These are phyloP conservation scores for Parasarocladium wereldwijsianum DNA, from an alignment of 2,329 filamentous ascomycete genomes.

Conservation along the genomic window DNA sequence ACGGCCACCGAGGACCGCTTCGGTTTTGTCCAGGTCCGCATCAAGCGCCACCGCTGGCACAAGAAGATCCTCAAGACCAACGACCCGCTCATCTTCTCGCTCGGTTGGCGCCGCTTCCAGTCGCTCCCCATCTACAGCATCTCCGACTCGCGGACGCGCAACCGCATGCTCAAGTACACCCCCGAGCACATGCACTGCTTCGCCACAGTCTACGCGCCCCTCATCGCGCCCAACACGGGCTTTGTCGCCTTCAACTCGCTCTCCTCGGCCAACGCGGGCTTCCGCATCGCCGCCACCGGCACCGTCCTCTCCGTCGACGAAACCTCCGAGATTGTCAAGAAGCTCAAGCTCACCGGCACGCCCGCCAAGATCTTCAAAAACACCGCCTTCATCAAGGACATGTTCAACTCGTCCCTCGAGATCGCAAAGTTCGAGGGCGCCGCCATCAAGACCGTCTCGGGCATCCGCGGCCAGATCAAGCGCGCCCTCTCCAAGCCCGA, in stretches of 20 bases:
- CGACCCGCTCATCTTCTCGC: conserved; percentile 90
- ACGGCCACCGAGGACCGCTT: conserved; percentile 89
- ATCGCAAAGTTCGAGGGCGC: conserved; percentile 98
- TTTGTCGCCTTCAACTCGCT: conserved; percentile 91
- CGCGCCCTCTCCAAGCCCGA: conserved; percentile 85
- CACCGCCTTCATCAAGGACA: conserved; percentile 95
- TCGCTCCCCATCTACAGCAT: conserved; percentile 87
- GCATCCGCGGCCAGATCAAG: conserved; percentile 94
- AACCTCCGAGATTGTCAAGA: conserved; percentile 95
- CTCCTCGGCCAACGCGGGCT: conserved; percentile 64
- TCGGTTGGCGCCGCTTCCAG: conserved; percentile 94
- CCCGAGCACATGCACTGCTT: conserved; percentile 99
- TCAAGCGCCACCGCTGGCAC: conserved; percentile 97
- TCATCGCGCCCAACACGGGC: conserved; percentile 89
- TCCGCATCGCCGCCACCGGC: conserved; percentile 87
- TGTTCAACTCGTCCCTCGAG: conserved; percentile 88
- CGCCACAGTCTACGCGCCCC: conserved; percentile 84
- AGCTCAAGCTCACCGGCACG: conserved; percentile 86
- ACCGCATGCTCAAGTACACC: conserved; percentile 97
- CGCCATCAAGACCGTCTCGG: conserved; percentile 88
- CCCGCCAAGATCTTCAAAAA: conserved; percentile 99
- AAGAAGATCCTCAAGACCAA: conserved; percentile 98
- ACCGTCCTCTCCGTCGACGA: conserved; percentile 91
- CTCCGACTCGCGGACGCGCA: conserved; percentile 81
- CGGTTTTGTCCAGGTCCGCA: conserved; percentile 86